These are phyloP conservation scores for Spathaspora girioi DNA, from an alignment of 805 yeast genomes.

Conservation along the genomic window DNA sequence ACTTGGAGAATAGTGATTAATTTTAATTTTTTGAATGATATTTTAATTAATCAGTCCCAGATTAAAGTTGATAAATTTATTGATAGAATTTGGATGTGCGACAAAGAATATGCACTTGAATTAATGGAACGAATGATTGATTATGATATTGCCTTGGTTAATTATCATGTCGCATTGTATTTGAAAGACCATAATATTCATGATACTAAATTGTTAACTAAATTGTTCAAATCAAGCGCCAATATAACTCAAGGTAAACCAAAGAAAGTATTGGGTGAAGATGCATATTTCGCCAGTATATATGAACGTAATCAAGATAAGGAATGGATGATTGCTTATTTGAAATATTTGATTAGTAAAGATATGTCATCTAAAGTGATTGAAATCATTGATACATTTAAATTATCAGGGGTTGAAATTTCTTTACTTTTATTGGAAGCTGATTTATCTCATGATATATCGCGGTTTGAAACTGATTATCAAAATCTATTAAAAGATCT, in stretches of 20 bases:
- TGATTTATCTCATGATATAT: conserved; percentile 1
- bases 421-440: conserved; percentile 1
- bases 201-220: conserved; percentile 7
- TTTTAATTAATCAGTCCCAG: conserved; percentile 14
- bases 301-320: conserved; percentile 8
- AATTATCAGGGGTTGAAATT: conserved; percentile 5
- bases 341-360: conserved; percentile 8
- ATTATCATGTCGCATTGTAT: conserved; percentile 18
- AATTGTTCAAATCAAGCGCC: conserved; percentile 6
- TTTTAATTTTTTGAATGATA: conserved; percentile 19
- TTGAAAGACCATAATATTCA: conserved; percentile 5
- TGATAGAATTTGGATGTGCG: conserved; percentile 19
- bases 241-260: not conserved
- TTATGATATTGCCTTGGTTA: conserved; percentile 7
- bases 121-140: not conserved
- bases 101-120: not conserved
- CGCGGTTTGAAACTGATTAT: not conserved
- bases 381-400: conserved; percentile 6
- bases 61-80: conserved; percentile 18
- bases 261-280: not conserved
- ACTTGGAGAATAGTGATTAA: conserved; percentile 33
- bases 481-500: not conserved
- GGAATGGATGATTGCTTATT: conserved; percentile 17
- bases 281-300: conserved; percentile 14
- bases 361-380: conserved; percentile 5